Percentiles rank a stretch among this genome's conserved stretches.
Conservation (phyloP, 352 stramenopile species). For the Globisporangium canariense region DNA sequence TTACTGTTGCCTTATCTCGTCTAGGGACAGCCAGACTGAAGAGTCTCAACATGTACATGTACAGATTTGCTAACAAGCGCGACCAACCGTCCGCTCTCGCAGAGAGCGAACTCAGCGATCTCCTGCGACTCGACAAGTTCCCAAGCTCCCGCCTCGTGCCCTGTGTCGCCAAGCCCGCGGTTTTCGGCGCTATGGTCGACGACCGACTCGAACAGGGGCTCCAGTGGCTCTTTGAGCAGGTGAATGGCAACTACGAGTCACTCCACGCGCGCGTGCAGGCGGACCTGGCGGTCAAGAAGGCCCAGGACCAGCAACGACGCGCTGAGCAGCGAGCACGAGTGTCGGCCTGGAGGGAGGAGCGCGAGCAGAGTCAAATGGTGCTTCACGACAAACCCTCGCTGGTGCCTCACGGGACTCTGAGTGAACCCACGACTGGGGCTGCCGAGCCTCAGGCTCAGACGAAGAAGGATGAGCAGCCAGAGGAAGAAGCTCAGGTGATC, state of each 20-base stretch:
- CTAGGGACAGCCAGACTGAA: neutral
- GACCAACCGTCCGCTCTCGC: constrained; percentile 38
- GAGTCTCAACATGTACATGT: neutral
- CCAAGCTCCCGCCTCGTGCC: constrained; percentile 39
- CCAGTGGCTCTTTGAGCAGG: constrained; percentile 67
- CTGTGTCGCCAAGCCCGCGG: constrained; percentile 60
- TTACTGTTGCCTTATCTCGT: neutral
- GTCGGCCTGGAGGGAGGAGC: constrained; percentile 69
- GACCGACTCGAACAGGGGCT: constrained; percentile 62
- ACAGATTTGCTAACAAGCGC: constrained; percentile 80
- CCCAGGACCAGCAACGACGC: constrained; percentile 46
- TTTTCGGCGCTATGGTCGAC: constrained; percentile 49
- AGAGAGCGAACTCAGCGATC: constrained; percentile 33
- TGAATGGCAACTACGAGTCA: constrained; percentile 45
- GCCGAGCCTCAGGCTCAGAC: neutral
- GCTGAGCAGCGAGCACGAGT: constrained; percentile 63
- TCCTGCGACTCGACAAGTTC: constrained; percentile 41
- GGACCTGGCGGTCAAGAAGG: constrained; percentile 57
- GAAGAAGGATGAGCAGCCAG: constrained; percentile 22
- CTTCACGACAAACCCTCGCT: constrained; percentile 40
- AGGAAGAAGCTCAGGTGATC: constrained; percentile 35
- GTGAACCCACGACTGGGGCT: neutral
- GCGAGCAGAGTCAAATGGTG: constrained; percentile 58
- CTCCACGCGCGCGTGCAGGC: constrained; percentile 46
- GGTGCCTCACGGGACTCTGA: neutral